Evolutionary conservation across 106 monocot species (phyloP).

Genomic region (Dendrobium catenatum): DNA sequence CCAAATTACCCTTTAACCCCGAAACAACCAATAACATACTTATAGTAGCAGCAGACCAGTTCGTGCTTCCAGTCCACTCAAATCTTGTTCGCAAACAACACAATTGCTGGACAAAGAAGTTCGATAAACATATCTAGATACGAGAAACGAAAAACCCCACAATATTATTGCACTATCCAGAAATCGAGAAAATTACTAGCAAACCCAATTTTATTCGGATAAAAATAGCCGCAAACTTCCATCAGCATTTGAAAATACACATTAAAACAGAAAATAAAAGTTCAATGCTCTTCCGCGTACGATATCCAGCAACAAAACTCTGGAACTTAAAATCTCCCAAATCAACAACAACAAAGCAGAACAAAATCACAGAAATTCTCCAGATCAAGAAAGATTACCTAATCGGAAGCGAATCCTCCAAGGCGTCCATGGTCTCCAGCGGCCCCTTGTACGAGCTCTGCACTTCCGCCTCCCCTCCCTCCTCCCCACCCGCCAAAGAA

Average conservation of each 20-base stretch:
- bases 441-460: constrained; percentile 58
- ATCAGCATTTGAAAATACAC: neutral
- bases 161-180: too few relatives aligned
- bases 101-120: too few relatives aligned
- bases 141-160: too few relatives aligned
- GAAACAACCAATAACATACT: too few relatives aligned
- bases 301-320: neutral
- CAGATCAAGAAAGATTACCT: constrained; percentile 23
- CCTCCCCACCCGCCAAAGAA: constrained; percentile 21
- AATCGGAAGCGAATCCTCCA: constrained; percentile 61
- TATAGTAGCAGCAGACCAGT: too few relatives aligned
- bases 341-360: neutral
- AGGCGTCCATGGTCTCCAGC: constrained; percentile 54
- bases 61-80: too few relatives aligned
- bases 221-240: neutral
- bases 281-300: too few relatives aligned
- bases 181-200: neutral
- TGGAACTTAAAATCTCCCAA: neutral
- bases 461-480: constrained; percentile 50
- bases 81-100: too few relatives aligned
- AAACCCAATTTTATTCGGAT: neutral
- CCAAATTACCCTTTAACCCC: too few relatives aligned
- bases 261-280: too few relatives aligned
- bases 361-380: neutral
- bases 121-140: too few relatives aligned